Evolutionary conservation across 2,329 filamentous ascomycete genomes (phyloP).

Genomic region (Fusarium solani-melongenae): DNA sequence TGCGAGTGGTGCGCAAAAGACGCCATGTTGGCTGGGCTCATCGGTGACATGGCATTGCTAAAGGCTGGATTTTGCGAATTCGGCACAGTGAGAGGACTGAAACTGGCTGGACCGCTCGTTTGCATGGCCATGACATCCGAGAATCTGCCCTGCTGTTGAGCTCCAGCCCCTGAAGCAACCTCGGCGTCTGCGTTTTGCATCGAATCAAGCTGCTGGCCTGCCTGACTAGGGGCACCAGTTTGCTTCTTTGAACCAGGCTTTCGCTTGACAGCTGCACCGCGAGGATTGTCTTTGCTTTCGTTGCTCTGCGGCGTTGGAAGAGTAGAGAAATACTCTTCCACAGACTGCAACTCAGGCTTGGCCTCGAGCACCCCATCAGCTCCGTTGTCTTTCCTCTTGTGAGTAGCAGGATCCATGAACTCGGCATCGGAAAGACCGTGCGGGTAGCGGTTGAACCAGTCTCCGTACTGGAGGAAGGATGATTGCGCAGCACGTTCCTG

Average conservation of each 20-base stretch:
- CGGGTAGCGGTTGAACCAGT: conserved; percentile 97
- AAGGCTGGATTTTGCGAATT: conserved; percentile 56
- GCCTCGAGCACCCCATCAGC: conserved; percentile 92
- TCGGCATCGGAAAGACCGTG: conserved; percentile 88
- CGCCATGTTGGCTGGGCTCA: conserved; percentile 61
- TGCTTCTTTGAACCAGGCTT: conserved; percentile 53
- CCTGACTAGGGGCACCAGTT: conserved; percentile 9
- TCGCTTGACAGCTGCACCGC: conserved; percentile 46
- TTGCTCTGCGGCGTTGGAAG: conserved; percentile 70
- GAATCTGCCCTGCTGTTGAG: conserved; percentile 52
- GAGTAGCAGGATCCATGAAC: conserved; percentile 78
- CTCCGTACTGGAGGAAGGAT: conserved; percentile 91
- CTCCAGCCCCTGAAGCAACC: conserved; percentile 19
- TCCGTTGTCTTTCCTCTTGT: conserved; percentile 78
- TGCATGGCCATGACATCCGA: conserved; percentile 55
- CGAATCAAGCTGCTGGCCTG: conserved; percentile 36
- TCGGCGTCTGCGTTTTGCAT: conserved; percentile 30
- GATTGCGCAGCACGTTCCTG: conserved; percentile 61
- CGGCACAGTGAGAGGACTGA: conserved; percentile 55
- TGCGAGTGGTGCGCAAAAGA: conserved; percentile 53
- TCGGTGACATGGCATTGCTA: conserved; percentile 62
- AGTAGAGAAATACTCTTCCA: conserved; percentile 92
- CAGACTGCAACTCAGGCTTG: conserved; percentile 89
- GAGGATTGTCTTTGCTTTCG: conserved; percentile 49
- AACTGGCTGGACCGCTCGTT: conserved; percentile 52